A percentile compares a stretch with the other conserved stretches of the same genome.
These are phyloP conservation scores for Ustilago trichophora DNA, from an alignment of 1,284 basidiomycete genomes.

Conservation along the genomic window DNA sequence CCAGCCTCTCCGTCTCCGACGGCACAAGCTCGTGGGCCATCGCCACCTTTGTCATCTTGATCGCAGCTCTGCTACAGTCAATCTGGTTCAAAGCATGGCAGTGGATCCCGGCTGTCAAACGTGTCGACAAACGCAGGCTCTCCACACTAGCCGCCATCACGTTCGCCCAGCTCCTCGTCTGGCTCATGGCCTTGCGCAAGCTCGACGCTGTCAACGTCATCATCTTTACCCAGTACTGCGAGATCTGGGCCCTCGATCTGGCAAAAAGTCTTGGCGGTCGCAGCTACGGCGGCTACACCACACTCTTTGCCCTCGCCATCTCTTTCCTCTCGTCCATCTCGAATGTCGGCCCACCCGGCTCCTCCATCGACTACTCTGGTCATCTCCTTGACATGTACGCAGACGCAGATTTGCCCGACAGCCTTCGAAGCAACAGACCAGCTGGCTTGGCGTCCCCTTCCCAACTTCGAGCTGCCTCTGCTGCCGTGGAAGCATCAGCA, in stretches of 20 bases:
- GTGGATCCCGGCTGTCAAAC: slow-evolving; percentile 50
- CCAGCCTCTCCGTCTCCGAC: too few species aligned
- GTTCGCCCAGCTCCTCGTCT: slow-evolving; percentile 55
- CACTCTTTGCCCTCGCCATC: slow-evolving; percentile 51
- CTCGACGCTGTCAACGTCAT: slow-evolving; percentile 58
- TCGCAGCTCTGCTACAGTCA: slow-evolving; percentile 53
- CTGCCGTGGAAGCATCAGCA: slow-evolving; percentile 32
- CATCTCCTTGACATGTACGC: slow-evolving; percentile 35
- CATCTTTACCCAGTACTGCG: slow-evolving; percentile 65
- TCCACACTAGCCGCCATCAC: slow-evolving; percentile 45
- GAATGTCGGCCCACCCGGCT: slow-evolving; percentile 11
- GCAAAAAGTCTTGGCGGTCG: slow-evolving; percentile 33
- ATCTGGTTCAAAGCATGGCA: slow-evolving; percentile 59
- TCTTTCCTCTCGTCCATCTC: slow-evolving; percentile 48
- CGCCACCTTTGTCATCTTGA: slow-evolving; percentile 45
- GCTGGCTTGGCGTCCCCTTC: slow-evolving; percentile 47
- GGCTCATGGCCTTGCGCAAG: slow-evolving; percentile 59
- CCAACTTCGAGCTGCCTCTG: slow-evolving; percentile 22
- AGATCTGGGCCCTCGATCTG: slow-evolving; percentile 63
- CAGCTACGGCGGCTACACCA: slow-evolving; percentile 55
- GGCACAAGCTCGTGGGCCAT: slow-evolving; percentile 57
- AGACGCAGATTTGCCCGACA: slow-evolving; percentile 48
- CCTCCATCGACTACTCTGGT: slow-evolving; percentile 6
- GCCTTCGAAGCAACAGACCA: slow-evolving; percentile 38
- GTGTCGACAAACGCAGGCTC: slow-evolving; percentile 40